Percentiles rank a stretch among this genome's conserved stretches.
These are phyloP conservation scores for Russula brevipes DNA, from an alignment of 768 basidiomycete genomes.

Conservation along the genomic window DNA sequence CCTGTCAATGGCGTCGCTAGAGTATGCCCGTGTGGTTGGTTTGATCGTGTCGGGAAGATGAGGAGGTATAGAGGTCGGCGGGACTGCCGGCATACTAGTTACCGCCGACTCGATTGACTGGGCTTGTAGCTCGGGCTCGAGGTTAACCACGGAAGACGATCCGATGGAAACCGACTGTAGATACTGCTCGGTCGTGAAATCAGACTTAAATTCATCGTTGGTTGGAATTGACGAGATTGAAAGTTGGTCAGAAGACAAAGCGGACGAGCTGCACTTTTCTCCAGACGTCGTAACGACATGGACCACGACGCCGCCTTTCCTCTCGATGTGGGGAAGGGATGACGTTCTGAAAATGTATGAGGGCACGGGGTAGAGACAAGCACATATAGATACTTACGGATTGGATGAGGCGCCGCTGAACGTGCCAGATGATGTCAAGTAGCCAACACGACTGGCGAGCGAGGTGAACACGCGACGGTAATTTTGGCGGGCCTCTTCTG, in stretches of 20 bases:
- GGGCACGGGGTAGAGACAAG: too few species aligned
- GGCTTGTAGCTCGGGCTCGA: background rate
- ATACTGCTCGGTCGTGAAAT: slow-evolving; percentile 1
- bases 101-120: background rate
- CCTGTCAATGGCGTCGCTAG: too few species aligned
- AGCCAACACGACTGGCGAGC: slow-evolving; percentile 27
- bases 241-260: too few species aligned
- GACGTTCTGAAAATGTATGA: background rate
- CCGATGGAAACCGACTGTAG: background rate
- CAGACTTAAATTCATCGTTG: background rate
- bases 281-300: background rate
- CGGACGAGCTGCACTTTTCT: too few species aligned
- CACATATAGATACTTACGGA: background rate
- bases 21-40: too few species aligned
- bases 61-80: too few species aligned
- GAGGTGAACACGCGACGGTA: background rate
- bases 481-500: background rate
- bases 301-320: background rate
- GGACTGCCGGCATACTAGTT: too few species aligned
- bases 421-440: slow-evolving; percentile 7
- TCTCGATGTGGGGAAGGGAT: background rate
- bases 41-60: too few species aligned
- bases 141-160: background rate
- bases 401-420: slow-evolving; percentile 1
- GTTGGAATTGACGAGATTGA: background rate